phyloP scores from a whole-genome alignment of 345 rosid species.

The Syzygium oleosum region DNA sequence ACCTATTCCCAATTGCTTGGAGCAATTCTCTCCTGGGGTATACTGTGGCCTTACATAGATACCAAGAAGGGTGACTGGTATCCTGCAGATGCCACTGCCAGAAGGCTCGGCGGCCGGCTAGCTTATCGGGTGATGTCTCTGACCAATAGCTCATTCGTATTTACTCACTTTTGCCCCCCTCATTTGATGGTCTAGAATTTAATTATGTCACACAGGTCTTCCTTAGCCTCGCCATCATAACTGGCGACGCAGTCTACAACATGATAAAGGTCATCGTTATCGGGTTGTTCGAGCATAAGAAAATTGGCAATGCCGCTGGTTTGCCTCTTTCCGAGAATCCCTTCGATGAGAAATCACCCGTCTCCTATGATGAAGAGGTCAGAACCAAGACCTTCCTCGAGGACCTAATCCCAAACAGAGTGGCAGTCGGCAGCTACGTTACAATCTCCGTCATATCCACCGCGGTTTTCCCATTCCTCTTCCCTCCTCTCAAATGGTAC shows the following conservation, averaged over 20 bases:
- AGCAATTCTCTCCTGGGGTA: not conserved
- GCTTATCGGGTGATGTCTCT: not conserved
- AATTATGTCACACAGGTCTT: not conserved
- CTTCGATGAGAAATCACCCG: not conserved
- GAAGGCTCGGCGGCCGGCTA: not conserved
- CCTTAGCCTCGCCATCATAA: not conserved
- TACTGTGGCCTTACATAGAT: not conserved
- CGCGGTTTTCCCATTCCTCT: not conserved
- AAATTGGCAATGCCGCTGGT: not conserved
- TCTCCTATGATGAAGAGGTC: not conserved
- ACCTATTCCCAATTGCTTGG: not conserved
- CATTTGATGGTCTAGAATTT: not conserved
- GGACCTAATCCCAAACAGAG: not conserved
- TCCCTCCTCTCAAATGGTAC: not conserved
- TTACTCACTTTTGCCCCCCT: not conserved
- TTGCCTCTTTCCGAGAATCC: not conserved
- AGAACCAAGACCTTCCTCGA: not conserved
- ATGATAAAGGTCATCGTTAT: not conserved
- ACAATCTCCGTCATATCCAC: not conserved
- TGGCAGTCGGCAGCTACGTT: not conserved
- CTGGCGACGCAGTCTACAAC: not conserved
- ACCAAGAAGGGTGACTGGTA: not conserved
- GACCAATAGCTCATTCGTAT: not conserved
- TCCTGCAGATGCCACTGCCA: not conserved
- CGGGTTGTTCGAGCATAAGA: not conserved